These are phyloP conservation scores for Abrus pulchellus DNA, from an alignment of 306 rosid genomes.

Conservation along the genomic window DNA sequence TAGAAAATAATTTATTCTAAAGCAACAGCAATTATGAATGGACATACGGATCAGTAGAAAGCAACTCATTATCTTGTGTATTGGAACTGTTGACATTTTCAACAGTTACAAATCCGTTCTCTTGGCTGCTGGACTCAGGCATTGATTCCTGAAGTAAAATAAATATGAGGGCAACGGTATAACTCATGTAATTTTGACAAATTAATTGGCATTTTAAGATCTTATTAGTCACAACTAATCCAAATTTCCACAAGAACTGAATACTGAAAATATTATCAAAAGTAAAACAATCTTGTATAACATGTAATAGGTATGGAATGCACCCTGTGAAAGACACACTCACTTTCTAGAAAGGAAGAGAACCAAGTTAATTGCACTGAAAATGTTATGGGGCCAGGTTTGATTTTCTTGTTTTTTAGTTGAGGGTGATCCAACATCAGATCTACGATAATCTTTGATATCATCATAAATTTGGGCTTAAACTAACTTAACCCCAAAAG, in stretches of 20 bases:
- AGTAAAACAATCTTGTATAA: constrained; percentile 28
- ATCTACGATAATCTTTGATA: no score
- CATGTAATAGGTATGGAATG: not conserved
- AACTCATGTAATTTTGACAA: constrained; percentile 35
- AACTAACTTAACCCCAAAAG: no score
- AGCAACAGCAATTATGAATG: constrained; percentile 21
- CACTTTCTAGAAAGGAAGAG: constrained; percentile 3
- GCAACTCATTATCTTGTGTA: constrained; percentile 53
- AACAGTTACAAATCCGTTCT: constrained; percentile 55
- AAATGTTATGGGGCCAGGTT: no score
- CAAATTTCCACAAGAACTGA: constrained; percentile 31
- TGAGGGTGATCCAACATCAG: no score
- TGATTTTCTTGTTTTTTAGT: no score
- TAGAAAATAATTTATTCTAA: constrained; percentile 29
- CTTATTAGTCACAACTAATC: not conserved
- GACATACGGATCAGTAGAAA: constrained; percentile 63
- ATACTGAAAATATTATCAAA: constrained; percentile 22
- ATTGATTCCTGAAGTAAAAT: constrained; percentile 69
- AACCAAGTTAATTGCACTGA: not conserved
- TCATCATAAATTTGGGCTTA: no score
- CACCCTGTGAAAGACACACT: not conserved
- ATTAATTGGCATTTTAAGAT: constrained; percentile 15
- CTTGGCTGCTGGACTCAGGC: constrained; percentile 68
- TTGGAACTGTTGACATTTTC: constrained; percentile 57
- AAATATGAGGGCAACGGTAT: constrained; percentile 38